A percentile compares a stretch with the other conserved stretches of the same genome.
Evolutionary conservation across 768 basidiomycete genomes (phyloP).

Genomic region (Phanerochaete sordida): DNA sequence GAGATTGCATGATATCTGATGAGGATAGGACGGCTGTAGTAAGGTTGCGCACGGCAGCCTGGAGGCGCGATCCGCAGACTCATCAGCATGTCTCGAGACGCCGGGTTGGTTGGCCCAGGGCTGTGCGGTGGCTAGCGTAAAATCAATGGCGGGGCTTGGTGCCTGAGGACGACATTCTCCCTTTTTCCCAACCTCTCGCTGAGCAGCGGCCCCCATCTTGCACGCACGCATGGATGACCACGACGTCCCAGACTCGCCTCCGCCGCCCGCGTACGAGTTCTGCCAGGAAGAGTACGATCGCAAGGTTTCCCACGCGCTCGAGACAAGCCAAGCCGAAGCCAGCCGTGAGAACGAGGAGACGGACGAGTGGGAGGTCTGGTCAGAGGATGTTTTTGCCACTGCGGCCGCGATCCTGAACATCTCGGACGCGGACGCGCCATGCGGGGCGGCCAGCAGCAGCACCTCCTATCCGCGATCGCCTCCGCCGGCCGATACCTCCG

Average conservation of each 20-base stretch:
- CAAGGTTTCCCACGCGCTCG: slow-evolving; percentile 42
- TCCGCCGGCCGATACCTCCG: background rate
- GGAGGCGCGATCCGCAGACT: background rate
- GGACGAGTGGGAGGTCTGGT: slow-evolving; percentile 50
- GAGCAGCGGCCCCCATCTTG: background rate
- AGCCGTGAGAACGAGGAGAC: slow-evolving; percentile 26
- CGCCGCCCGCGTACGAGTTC: slow-evolving; percentile 41
- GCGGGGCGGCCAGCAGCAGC: background rate
- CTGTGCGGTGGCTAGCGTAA: slow-evolving; percentile 4
- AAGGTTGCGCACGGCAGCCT: background rate
- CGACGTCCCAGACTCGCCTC: slow-evolving; percentile 18
- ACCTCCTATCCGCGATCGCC: slow-evolving; percentile 4
- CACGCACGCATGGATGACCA: slow-evolving; percentile 9
- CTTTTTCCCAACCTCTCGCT: background rate
- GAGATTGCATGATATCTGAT: background rate
- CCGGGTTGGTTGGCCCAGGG: slow-evolving; percentile 3
- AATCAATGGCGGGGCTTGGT: background rate
- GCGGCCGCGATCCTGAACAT: slow-evolving; percentile 22
- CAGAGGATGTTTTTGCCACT: slow-evolving; percentile 36
- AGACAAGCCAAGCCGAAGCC: slow-evolving; percentile 34
- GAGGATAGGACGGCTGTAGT: background rate
- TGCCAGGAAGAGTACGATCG: slow-evolving; percentile 44
- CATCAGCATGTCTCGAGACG: background rate
- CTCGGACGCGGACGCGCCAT: slow-evolving; percentile 3
- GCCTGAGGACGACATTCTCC: background rate